phyloP scores from a whole-genome alignment of 129 eudicot species.

The Smallanthus sonchifolius region DNA sequence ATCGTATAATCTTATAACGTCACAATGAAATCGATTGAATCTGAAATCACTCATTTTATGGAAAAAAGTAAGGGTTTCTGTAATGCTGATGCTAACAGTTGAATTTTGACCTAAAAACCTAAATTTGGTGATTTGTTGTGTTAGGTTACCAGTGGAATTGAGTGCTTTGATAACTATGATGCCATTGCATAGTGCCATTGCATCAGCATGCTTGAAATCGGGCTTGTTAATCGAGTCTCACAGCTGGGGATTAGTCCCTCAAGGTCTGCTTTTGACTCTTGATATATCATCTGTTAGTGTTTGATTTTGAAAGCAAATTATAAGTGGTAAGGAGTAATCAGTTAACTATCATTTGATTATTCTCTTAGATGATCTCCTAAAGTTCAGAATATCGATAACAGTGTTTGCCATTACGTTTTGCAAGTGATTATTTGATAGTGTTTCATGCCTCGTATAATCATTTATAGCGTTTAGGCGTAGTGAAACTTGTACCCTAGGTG shows the following conservation, averaged over 20 bases:
- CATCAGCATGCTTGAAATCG: conserved; percentile 56
- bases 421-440: neutral
- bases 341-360: neutral
- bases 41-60: neutral
- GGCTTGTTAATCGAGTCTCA: conserved; percentile 44
- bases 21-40: conserved; percentile 9
- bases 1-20: neutral
- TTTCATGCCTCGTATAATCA: neutral
- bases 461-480: neutral
- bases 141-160: conserved; percentile 58
- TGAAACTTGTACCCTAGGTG: no score
- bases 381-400: neutral
- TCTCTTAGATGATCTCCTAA: neutral
- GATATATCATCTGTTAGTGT: neutral
- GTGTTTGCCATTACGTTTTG: neutral
- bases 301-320: neutral
- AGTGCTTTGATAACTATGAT: conserved; percentile 52
- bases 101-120: neutral
- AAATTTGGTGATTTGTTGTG: neutral
- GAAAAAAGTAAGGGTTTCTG: neutral
- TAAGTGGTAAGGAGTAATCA: neutral
- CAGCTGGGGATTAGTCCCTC: conserved; percentile 71
- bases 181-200: conserved; percentile 72
- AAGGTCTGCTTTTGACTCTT: conserved; percentile 36
- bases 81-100: neutral